These are phyloP conservation scores for Arthrinium phaeospermum DNA, from an alignment of 2,329 filamentous ascomycete species.

Conservation along the genomic window DNA sequence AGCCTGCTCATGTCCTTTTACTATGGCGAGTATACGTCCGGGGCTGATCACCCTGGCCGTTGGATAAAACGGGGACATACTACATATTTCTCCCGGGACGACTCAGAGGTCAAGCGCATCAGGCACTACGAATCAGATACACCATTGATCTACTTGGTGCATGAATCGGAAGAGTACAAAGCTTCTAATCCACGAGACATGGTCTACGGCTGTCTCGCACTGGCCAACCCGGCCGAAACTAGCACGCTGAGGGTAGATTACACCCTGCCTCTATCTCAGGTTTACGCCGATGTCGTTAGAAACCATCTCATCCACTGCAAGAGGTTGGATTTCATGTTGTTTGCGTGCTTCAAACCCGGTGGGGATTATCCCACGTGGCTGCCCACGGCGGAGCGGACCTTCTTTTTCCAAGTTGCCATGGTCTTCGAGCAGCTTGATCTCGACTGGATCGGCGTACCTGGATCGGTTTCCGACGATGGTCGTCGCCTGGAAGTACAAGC, in stretches of 20 bases:
- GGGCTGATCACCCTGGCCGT: background rate
- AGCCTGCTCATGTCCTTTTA: background rate
- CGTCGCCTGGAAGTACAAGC: background rate
- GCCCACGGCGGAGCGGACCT: background rate
- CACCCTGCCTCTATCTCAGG: background rate
- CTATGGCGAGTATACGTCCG: too few species aligned
- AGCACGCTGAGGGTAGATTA: background rate
- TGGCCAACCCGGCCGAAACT: background rate
- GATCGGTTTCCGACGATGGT: background rate
- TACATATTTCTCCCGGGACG: background rate
- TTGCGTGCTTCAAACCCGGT: accelerated
- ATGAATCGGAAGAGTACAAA: accelerated
- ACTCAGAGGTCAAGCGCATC: background rate
- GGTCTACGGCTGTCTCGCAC: background rate
- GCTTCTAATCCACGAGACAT: background rate
- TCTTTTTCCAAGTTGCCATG: background rate
- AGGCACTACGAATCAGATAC: background rate
- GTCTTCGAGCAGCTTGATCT: background rate
- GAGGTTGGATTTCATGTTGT: background rate
- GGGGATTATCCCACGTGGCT: background rate
- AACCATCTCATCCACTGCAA: background rate
- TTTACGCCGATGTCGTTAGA: background rate
- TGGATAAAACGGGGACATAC: background rate
- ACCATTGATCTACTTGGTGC: background rate
- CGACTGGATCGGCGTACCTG: background rate